A percentile compares a stretch with the other conserved stretches of the same genome.
Evolutionary conservation across 768 basidiomycete species (phyloP).

Genomic region (Clathrus columnatus): DNA sequence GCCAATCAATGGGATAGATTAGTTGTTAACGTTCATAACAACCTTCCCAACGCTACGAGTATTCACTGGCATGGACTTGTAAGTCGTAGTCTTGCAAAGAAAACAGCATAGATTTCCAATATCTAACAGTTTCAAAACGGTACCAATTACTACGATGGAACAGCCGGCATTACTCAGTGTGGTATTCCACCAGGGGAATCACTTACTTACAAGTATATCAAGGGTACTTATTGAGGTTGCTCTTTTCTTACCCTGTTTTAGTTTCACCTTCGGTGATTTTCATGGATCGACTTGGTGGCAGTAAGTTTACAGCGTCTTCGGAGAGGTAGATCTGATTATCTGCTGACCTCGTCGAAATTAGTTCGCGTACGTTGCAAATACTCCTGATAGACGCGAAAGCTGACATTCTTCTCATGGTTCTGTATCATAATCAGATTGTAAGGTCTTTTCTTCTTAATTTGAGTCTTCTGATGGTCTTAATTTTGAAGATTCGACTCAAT

Average conservation of each 20-base stretch:
- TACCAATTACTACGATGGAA: conserved; percentile 43
- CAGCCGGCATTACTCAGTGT: conserved; percentile 39
- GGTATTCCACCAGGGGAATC: conserved; percentile 42
- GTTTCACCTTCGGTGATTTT: conserved; percentile 35
- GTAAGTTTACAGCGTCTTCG: conserved; percentile 16
- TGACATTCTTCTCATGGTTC: background rate
- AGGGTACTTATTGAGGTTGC: background rate
- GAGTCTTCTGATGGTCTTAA: too few relatives aligned
- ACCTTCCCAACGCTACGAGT: conserved; percentile 17
- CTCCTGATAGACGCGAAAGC: too few relatives aligned
- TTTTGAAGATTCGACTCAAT: conserved; percentile 21
- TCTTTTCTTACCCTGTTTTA: conserved; percentile 19
- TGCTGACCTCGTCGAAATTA: conserved; percentile 4
- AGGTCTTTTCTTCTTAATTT: conserved; percentile 10
- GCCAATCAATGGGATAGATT: conserved; percentile 29
- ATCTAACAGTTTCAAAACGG: conserved; percentile 30
- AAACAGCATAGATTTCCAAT: conserved; percentile 10
- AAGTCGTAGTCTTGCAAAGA: conserved; percentile 8
- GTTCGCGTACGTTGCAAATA: conserved; percentile 24
- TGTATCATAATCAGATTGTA: conserved; percentile 15
- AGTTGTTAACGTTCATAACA: conserved; percentile 28
- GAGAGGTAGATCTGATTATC: background rate
- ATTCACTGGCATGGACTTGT: conserved; percentile 31
- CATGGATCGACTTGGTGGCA: conserved; percentile 45
- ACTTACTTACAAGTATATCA: conserved; percentile 27